Evolutionary conservation across 1,284 basidiomycete genomes (phyloP).

Genomic region (Boletus albobrunnescens): DNA sequence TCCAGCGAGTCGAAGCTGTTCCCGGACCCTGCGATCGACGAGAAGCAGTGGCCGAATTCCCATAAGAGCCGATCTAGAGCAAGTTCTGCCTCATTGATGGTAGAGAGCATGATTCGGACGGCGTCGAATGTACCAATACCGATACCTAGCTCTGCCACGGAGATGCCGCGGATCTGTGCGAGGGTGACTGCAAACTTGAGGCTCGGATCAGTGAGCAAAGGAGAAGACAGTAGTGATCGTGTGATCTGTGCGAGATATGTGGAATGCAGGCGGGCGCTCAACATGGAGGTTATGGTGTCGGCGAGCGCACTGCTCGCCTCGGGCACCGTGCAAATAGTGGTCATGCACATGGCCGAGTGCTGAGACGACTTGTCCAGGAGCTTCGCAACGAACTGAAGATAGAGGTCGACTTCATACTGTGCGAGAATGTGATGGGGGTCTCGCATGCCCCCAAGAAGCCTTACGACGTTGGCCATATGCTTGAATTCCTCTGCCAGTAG

Average conservation of each 20-base stretch:
- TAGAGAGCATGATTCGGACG: conserved; percentile 30
- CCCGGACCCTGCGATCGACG: conserved; percentile 27
- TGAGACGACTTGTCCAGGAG: conserved; percentile 19
- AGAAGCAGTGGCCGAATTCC: conserved; percentile 37
- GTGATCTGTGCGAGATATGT: conserved; percentile 28
- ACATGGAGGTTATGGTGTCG: conserved; percentile 25
- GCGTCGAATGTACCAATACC: conserved; percentile 27
- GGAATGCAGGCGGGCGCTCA: conserved; percentile 28
- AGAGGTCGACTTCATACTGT: conserved; percentile 31
- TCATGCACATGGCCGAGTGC: conserved; percentile 18
- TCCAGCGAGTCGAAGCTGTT: conserved; percentile 31
- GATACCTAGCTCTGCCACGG: conserved; percentile 18
- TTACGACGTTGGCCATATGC: conserved; percentile 37
- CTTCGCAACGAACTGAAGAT: conserved; percentile 20
- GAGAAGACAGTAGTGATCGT: conserved; percentile 25
- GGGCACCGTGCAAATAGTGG: conserved; percentile 19
- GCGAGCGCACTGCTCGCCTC: conserved; percentile 17
- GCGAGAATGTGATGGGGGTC: conserved; percentile 31
- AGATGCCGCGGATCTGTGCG: conserved; percentile 36
- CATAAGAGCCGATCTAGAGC: conserved; percentile 32
- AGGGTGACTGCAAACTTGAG: conserved; percentile 46
- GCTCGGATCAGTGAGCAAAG: conserved; percentile 35
- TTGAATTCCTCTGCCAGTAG: conserved; percentile 59
- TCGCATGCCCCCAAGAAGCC: conserved; percentile 37
- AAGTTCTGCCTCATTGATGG: conserved; percentile 30